Evolutionary conservation across 108 stramenopile species (phyloP).

Genomic region (Cyclotella sp.): DNA sequence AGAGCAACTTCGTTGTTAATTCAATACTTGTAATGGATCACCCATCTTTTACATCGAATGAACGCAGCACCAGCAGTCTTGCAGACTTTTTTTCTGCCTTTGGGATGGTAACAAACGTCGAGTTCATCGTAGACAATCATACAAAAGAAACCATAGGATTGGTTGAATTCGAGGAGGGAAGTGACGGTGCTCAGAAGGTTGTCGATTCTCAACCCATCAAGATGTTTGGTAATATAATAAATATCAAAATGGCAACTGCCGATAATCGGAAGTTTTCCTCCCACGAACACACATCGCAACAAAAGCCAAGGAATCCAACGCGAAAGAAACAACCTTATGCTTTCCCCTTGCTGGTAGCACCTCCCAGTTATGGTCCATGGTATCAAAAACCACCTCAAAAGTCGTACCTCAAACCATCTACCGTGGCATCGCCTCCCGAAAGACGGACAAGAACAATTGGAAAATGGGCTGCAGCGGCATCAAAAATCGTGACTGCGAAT

Average conservation of each 20-base stretch:
- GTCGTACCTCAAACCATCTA: conserved; percentile 8
- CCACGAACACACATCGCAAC: no score
- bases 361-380: conserved; percentile 33
- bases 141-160: not conserved
- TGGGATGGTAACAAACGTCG: conserved; percentile 1
- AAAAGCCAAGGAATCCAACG: not conserved
- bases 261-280: not conserved
- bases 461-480: not conserved
- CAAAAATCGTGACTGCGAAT: not conserved
- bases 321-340: not conserved
- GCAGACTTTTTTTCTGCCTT: conserved; percentile 23
- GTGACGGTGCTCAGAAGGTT: conserved; percentile 11
- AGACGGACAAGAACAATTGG: not conserved
- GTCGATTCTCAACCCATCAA: conserved; percentile 18
- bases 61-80: not conserved
- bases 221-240: conserved; percentile 14
- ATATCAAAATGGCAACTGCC: not conserved
- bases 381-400: conserved; percentile 9
- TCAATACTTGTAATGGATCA: conserved; percentile 7
- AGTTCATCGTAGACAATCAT: not conserved
- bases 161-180: conserved; percentile 21
- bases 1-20: not conserved
- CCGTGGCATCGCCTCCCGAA: not conserved
- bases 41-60: not conserved
- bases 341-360: conserved; percentile 32